These are phyloP conservation scores for Cryptococcus hybrid DNA, from an alignment of 1,284 basidiomycete species.

Conservation along the genomic window DNA sequence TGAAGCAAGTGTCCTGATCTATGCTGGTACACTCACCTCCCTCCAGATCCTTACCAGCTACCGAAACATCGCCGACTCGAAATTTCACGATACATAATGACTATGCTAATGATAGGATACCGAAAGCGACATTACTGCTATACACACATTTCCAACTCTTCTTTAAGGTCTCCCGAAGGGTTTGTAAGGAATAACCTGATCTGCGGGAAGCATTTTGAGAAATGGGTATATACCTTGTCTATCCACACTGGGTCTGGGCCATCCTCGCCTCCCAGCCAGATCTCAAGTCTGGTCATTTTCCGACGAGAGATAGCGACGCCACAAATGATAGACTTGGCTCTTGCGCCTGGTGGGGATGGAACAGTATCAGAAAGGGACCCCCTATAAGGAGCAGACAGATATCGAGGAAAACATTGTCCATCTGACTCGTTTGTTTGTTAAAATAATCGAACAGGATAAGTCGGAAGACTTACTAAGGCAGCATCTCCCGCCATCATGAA, in stretches of 20 bases:
- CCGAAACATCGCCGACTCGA: too few relatives aligned
- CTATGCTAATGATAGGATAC: too few relatives aligned
- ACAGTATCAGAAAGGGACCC: constrained; percentile 14
- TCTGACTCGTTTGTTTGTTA: constrained; percentile 3
- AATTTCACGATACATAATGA: too few relatives aligned
- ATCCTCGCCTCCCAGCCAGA: constrained; percentile 34
- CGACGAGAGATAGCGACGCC: constrained; percentile 30
- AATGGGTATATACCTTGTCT: neutral
- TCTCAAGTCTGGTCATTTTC: constrained; percentile 27
- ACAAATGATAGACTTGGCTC: constrained; percentile 12
- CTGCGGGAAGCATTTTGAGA: neutral
- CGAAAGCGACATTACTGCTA: neutral
- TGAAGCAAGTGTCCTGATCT: too few relatives aligned
- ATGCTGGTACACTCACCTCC: too few relatives aligned
- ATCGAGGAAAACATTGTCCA: constrained; percentile 28
- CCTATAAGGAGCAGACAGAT: constrained; percentile 26
- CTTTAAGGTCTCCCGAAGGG: constrained; percentile 3
- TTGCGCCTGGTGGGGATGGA: neutral
- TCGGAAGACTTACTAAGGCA: constrained; percentile 12
- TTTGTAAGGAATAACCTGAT: constrained; percentile 15
- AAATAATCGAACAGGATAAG: neutral
- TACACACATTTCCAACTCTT: neutral
- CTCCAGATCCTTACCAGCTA: too few relatives aligned
- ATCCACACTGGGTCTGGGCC: constrained; percentile 23
- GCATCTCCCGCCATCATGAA: constrained; percentile 27